Evolutionary conservation across 2,329 filamentous ascomycete species (phyloP), one percentile per base, ranked within the genome.

Genomic region (Sclerotiophoma versabilis): DNA sequence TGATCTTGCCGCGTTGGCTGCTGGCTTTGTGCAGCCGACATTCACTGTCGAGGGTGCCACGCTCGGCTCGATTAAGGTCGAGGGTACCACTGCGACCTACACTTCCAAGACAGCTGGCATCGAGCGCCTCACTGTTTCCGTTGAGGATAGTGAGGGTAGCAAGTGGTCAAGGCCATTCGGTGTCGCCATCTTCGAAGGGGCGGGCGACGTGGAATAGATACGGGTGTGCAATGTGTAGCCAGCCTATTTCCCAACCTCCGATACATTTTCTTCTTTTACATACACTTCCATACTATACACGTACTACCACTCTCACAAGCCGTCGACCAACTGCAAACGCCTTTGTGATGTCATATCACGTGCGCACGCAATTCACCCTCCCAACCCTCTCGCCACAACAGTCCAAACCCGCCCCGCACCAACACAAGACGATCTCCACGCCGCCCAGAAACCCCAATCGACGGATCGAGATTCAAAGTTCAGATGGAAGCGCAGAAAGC

Each of bases 1-100:
- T 32, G 60, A 71, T 33, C 65, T 74, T 11, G 58, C 42, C 3
- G 39, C 61, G 11, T 39, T 72, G 17, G 60, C 57, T 26, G 15
- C 23, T 22, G 57, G 69, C 1, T 62, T 64, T 19, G 23, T 39
- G 10, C 36, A 58, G 34, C 57, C 61, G 8, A 45, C 27, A 4
- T 57, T 62, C 25, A 32, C 50, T 11, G 46, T 60, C n/a, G 44
- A 42, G 10, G 56, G 59, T 14, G 59, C 49, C 3, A 57, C 33
- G n/a, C 39, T 52, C 2, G 58, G 60, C 4, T 38, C 29, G 5
- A 15, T 59, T 9, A 26, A 26, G 4, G 49, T 63, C 2, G 32
- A 23, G 14, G 58, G 56, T 3, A 38, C 47, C 1, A 58, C 25
- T 8, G 57, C 49, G 11, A 57, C 44, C 0, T 64, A 64, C 32